These are phyloP conservation scores for Sergeia podlipaevii DNA, from an alignment of 208 protist genomes.

Conservation along the genomic window DNA sequence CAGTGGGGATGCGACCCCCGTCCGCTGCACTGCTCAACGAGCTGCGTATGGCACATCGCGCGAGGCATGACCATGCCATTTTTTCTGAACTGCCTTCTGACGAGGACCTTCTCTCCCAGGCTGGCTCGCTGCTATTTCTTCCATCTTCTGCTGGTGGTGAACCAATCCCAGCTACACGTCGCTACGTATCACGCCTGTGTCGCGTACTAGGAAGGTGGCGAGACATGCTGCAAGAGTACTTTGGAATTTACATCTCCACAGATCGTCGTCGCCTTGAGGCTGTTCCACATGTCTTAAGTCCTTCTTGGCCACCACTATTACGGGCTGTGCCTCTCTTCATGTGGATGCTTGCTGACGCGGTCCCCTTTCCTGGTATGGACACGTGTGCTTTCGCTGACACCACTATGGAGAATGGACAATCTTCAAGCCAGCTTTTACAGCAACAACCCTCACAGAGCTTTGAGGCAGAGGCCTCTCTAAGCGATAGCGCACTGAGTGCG, in stretches of 20 bases:
- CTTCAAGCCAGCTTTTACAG: neutral
- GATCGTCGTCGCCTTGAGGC: conserved; percentile 36
- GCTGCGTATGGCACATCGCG: neutral
- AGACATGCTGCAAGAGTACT: conserved; percentile 80
- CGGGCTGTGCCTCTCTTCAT: conserved; percentile 62
- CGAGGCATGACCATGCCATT: neutral
- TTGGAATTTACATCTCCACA: conserved; percentile 46
- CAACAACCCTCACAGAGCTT: neutral
- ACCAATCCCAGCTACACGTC: conserved; percentile 10
- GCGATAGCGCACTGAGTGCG: neutral
- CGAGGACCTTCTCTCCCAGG: no score
- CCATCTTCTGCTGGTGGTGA: no score
- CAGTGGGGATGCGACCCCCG: conserved; percentile 17
- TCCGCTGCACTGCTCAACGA: conserved; percentile 12
- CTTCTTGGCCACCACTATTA: conserved; percentile 61
- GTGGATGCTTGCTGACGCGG: conserved; percentile 57
- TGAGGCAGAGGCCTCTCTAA: neutral
- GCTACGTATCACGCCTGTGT: conserved; percentile 39
- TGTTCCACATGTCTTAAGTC: conserved; percentile 57
- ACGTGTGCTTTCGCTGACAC: no score
- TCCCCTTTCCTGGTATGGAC: conserved; percentile 39
- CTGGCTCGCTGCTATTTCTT: no score
- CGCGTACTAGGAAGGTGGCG: conserved; percentile 54
- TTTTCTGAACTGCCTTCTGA: neutral
- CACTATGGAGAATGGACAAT: no score